Evolutionary conservation across 805 yeast species (phyloP).

Genomic region (Saccharomycopsis schoenii): DNA sequence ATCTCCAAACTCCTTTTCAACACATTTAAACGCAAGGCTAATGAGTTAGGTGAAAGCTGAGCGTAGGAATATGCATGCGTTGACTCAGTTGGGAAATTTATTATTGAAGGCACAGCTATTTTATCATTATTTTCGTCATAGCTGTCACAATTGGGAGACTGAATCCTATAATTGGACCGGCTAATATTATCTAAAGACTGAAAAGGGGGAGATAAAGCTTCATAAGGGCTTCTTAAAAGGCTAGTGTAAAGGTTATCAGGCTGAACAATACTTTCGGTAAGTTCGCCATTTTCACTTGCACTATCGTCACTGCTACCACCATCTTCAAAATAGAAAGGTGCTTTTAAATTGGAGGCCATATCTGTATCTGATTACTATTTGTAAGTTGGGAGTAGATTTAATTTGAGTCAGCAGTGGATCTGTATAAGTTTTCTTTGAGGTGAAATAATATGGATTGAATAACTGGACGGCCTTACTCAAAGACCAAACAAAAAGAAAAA

Average conservation of each 20-base stretch:
- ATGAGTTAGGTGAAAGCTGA: conserved; percentile 67
- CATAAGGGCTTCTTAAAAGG: neutral
- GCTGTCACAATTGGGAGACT: neutral
- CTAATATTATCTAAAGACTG: neutral
- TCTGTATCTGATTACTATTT: neutral
- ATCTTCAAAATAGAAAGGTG: conserved; percentile 7
- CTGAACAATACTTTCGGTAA: neutral
- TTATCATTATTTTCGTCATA: conserved; percentile 15
- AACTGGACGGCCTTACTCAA: no score
- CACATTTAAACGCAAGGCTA: conserved; percentile 66
- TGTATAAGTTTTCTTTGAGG: no score
- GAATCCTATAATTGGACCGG: neutral
- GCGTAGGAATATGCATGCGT: conserved; percentile 82
- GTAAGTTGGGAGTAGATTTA: no score
- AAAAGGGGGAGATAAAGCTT: neutral
- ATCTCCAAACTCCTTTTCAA: conserved; percentile 70
- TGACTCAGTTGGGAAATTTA: conserved; percentile 66
- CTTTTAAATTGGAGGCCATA: neutral
- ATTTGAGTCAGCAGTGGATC: no score
- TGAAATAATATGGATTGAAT: no score
- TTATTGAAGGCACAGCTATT: conserved; percentile 23
- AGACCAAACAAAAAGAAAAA: no score
- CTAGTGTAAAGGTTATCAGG: neutral
- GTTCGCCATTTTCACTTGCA: neutral
- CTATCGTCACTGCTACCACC: conserved; percentile 6